Percentiles rank a stretch among this genome's conserved stretches.
phyloP scores from a whole-genome alignment of 768 basidiomycete species.

The Basidioascus undulatus region DNA sequence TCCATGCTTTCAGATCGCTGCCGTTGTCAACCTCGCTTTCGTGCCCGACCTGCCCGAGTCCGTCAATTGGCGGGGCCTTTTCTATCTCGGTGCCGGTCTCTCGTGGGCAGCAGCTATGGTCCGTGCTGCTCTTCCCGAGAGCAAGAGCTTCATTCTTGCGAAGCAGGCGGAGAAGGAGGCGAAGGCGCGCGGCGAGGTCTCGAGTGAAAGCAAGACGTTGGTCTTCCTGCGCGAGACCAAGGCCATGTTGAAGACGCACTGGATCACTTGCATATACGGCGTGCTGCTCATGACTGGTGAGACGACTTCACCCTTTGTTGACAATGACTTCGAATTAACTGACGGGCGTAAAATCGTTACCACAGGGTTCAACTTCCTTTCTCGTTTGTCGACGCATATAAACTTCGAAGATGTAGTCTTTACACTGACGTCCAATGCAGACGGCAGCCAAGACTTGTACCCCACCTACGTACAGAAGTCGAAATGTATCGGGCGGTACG shows the following conservation, averaged over 20 bases:
- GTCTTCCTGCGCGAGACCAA: conserved; percentile 48
- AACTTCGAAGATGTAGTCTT: conserved; percentile 8
- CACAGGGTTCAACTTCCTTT: conserved; percentile 28
- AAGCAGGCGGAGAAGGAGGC: conserved; percentile 27
- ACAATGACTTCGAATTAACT: too few relatives aligned
- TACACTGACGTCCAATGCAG: too few relatives aligned
- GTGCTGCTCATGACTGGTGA: conserved; percentile 48
- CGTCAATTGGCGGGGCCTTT: conserved; percentile 62
- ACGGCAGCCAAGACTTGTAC: conserved; percentile 33
- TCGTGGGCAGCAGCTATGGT: conserved; percentile 42
- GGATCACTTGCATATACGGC: conserved; percentile 61
- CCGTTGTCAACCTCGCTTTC: conserved; percentile 50
- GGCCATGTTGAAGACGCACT: conserved; percentile 56
- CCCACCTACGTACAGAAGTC: conserved; percentile 44
- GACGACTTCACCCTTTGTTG: too few relatives aligned
- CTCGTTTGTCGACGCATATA: too few relatives aligned
- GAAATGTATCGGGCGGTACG: too few relatives aligned
- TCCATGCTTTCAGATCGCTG: conserved; percentile 27
- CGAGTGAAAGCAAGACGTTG: conserved; percentile 30
- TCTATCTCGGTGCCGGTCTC: conserved; percentile 55
- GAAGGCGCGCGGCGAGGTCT: conserved; percentile 23
- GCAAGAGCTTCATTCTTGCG: conserved; percentile 40
- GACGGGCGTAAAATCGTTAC: too few relatives aligned
- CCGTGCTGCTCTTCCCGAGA: conserved; percentile 50
- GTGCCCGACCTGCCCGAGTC: conserved; percentile 20